phyloP scores from a whole-genome alignment of 2,329 filamentous ascomycete species.

The Reticulascus tulasneorum region DNA sequence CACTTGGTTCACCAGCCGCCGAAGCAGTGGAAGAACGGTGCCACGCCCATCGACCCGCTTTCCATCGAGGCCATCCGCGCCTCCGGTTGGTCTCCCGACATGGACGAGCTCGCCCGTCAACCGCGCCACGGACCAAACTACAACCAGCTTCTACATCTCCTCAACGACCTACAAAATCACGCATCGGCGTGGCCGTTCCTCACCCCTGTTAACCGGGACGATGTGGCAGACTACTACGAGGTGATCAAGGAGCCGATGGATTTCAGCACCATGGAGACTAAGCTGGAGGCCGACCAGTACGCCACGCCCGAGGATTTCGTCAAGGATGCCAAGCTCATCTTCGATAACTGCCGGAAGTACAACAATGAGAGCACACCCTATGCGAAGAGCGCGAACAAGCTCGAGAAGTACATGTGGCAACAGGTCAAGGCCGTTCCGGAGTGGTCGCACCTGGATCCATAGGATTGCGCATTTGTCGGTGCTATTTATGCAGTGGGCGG shows the following conservation, averaged over 20 bases:
- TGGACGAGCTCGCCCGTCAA: constrained; percentile 94
- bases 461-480: too few species aligned
- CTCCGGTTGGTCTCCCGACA: constrained; percentile 93
- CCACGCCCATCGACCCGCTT: constrained; percentile 75
- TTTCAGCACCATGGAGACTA: constrained; percentile 89
- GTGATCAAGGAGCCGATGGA: constrained; percentile 99
- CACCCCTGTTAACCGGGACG: constrained; percentile 88
- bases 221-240: constrained; percentile 98
- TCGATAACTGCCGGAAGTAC: constrained; percentile 92
- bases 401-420: constrained; percentile 93
- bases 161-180: constrained; percentile 95
- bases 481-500: too few species aligned
- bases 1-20: constrained; percentile 85
- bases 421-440: constrained; percentile 89
- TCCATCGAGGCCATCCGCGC: constrained; percentile 83
- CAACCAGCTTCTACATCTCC: constrained; percentile 84
- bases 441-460: constrained; percentile 67
- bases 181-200: constrained; percentile 92
- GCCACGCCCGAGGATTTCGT: constrained; percentile 89
- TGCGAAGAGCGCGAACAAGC: constrained; percentile 88
- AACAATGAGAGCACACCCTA: constrained; percentile 95
- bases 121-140: constrained; percentile 96
- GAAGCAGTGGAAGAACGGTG: constrained; percentile 77
- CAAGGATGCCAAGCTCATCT: constrained; percentile 82
- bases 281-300: constrained; percentile 91